Percentiles rank a stretch among this genome's conserved stretches.
Conservation (phyloP, 2,329 filamentous ascomycete species). For the Penicillium brasilianum region DNA sequence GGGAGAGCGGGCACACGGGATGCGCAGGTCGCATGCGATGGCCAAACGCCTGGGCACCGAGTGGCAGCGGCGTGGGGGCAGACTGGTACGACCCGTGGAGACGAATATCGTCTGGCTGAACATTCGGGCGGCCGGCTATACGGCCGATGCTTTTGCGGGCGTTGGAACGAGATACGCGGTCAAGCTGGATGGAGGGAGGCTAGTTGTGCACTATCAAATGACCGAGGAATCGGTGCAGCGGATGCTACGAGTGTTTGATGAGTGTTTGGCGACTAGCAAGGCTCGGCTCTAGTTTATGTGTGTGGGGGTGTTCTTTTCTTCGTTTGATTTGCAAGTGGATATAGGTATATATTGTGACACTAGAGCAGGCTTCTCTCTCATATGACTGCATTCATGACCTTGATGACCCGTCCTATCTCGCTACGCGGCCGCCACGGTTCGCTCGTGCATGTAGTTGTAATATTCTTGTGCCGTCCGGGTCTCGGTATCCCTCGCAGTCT, state of each 20-base stretch:
- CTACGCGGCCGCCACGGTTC: neutral
- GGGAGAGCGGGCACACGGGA: neutral
- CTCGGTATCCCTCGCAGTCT: neutral
- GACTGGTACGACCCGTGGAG: neutral
- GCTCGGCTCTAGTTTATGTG: neutral
- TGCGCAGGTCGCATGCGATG: conserved; percentile 1
- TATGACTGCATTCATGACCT: neutral
- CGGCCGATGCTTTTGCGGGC: neutral
- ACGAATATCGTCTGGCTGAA: neutral
- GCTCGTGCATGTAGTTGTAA: neutral
- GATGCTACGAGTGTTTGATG: neutral
- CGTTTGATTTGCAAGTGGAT: neutral
- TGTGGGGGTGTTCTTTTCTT: neutral
- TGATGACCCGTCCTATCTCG: neutral
- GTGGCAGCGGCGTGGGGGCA: neutral
- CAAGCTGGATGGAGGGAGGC: neutral
- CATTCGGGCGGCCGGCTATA: neutral
- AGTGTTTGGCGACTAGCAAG: neutral
- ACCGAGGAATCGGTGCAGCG: neutral
- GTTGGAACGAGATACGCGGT: neutral
- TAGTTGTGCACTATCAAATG: neutral
- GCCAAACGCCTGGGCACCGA: neutral
- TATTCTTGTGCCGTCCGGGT: neutral
- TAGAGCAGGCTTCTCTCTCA: neutral
- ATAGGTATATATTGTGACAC: neutral